A percentile compares a stretch with the other conserved stretches of the same genome.
Conservation (phyloP, 2,329 filamentous ascomycete genomes). For the Colletotrichum chrysophilum region DNA sequence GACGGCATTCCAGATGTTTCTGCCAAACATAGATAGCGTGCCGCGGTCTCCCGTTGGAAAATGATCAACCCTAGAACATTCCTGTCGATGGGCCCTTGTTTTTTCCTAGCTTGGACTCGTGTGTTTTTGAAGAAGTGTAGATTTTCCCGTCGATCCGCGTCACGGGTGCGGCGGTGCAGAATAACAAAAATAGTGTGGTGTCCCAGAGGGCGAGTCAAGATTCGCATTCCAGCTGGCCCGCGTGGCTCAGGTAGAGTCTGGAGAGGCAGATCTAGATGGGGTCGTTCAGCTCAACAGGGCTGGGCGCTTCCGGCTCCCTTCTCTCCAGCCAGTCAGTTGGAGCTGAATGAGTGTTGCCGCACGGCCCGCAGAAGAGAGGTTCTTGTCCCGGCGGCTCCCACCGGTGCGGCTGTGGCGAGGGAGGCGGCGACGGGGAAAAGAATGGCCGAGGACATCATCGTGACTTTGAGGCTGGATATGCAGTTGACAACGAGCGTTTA, state of each 20-base stretch:
- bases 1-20: not conserved
- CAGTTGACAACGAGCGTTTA: fast-evolving
- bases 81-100: not conserved
- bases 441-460: not conserved
- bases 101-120: not conserved
- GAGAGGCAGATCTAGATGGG: not conserved
- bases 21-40: not conserved
- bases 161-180: not conserved
- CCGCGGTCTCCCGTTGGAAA: not conserved
- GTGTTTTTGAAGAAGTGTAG: not conserved
- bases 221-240: not conserved
- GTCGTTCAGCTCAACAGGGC: not conserved
- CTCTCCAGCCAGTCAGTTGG: not conserved
- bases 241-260: not conserved
- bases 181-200: not conserved
- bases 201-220: not conserved
- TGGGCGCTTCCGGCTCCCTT: not conserved
- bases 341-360: not conserved
- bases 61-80: not conserved
- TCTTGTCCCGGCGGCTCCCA: not conserved
- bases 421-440: not conserved
- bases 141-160: not conserved
- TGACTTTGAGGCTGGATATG: not conserved
- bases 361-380: not conserved
- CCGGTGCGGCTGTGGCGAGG: not conserved